These are phyloP conservation scores for Camelina sativa DNA, from an alignment of 345 rosid genomes.

Conservation along the genomic window DNA sequence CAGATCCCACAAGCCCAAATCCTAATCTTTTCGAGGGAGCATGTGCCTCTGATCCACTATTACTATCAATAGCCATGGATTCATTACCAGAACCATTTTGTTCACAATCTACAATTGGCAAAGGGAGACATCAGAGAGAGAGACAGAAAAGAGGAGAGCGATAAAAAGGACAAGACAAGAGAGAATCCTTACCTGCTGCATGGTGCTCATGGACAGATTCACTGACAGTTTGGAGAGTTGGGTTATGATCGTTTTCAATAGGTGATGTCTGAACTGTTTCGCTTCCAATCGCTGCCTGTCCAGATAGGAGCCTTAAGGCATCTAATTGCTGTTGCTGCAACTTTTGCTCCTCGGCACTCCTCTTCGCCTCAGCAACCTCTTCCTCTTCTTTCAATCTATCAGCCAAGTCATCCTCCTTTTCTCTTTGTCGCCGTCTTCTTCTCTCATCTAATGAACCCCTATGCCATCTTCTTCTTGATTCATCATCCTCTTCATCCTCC, in stretches of 20 bases:
- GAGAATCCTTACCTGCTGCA: conserved; percentile 38
- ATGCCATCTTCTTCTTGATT: conserved; percentile 84
- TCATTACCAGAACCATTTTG: conserved; percentile 68
- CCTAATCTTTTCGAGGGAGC: conserved; percentile 83
- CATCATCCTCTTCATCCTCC: conserved; percentile 79
- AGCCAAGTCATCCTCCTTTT: conserved; percentile 83
- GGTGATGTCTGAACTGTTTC: conserved; percentile 50
- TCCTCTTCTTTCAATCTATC: conserved; percentile 81
- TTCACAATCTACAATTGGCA: conserved; percentile 53
- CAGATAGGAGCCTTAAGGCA: conserved; percentile 60
- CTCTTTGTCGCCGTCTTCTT: conserved; percentile 72
- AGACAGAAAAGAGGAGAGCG: conserved; percentile 1
- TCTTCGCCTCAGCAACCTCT: conserved; percentile 84
- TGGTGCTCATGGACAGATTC: conserved; percentile 40
- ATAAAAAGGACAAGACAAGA: conserved; percentile 1
- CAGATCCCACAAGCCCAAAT: conserved; percentile 95
- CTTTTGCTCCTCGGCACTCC: conserved; percentile 79
- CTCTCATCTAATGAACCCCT: conserved; percentile 75
- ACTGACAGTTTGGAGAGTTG: conserved; percentile 42
- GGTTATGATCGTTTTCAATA: conserved; percentile 49
- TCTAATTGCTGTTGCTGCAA: conserved; percentile 65
- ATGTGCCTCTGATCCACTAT: conserved; percentile 58
- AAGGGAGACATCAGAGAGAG: conserved; percentile 16
- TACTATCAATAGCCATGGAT: conserved; percentile 39
- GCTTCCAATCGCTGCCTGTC: conserved; percentile 51